Conservation (phyloP, 208 protist genomes). For the Balamuthia mandrillaris region DNA sequence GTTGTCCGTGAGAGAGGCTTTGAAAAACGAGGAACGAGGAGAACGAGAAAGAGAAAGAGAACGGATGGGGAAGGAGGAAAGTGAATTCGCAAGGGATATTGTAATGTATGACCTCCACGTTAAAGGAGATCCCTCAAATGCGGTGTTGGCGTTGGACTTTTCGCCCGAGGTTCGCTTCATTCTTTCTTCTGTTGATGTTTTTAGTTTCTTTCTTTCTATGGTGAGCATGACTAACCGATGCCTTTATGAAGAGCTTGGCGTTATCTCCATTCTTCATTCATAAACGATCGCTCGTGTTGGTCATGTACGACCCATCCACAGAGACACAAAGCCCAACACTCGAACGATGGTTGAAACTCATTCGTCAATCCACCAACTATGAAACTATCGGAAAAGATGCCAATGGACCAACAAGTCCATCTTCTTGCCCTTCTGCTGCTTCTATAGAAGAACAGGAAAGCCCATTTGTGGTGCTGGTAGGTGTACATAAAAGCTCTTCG, state of each 20-base stretch:
- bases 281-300: neutral
- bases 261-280: slow-evolving; percentile 6
- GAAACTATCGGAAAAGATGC: neutral
- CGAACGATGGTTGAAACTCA: neutral
- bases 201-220: neutral
- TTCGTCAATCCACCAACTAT: neutral
- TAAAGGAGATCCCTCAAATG: neutral
- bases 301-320: neutral
- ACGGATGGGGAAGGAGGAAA: no score
- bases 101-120: slow-evolving; percentile 17
- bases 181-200: neutral
- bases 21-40: no score
- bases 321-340: neutral
- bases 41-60: no score
- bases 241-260: neutral
- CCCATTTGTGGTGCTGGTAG: no score
- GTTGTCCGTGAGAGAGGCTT: no score
- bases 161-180: neutral
- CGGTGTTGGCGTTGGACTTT: neutral
- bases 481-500: no score
- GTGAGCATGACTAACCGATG: neutral
- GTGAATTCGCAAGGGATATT: no score
- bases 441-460: no score
- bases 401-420: no score
- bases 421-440: no score